These are phyloP conservation scores for Nematocida ausubeli DNA, from an alignment of 371 early-diverging fungal species.

Conservation along the genomic window DNA sequence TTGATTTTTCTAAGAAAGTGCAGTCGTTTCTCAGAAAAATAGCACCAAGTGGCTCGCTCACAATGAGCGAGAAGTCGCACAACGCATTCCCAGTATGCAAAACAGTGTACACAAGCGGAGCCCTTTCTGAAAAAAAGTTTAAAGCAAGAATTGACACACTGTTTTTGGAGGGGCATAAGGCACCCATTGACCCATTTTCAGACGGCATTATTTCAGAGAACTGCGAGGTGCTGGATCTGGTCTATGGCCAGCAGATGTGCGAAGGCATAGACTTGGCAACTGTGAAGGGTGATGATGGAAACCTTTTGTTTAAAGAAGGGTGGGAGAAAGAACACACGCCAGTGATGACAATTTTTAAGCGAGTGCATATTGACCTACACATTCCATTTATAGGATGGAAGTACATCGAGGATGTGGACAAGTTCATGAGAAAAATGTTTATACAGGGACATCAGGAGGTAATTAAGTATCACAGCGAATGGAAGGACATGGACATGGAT, in stretches of 20 bases:
- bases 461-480: slow-evolving; percentile 61
- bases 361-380: slow-evolving; percentile 64
- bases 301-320: slow-evolving; percentile 8
- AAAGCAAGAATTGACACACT: slow-evolving; percentile 56
- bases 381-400: slow-evolving; percentile 59
- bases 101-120: slow-evolving; percentile 64
- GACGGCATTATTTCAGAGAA: slow-evolving; percentile 29
- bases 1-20: slow-evolving; percentile 63
- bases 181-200: slow-evolving; percentile 34
- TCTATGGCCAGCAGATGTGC: background rate
- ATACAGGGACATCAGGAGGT: slow-evolving; percentile 62
- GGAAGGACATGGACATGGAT: slow-evolving; percentile 58
- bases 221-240: slow-evolving; percentile 39
- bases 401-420: slow-evolving; percentile 61
- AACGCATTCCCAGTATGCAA: slow-evolving; percentile 62
- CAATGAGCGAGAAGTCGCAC: slow-evolving; percentile 64
- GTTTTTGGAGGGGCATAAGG: slow-evolving; percentile 41
- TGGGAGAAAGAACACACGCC: slow-evolving; percentile 33
- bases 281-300: slow-evolving; percentile 16
- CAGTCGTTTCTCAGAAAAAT: slow-evolving; percentile 60
- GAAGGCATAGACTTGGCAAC: background rate
- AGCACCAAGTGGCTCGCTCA: slow-evolving; percentile 63
- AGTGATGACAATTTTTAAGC: slow-evolving; percentile 64
- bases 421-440: slow-evolving; percentile 57
- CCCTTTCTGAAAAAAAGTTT: slow-evolving; percentile 64